Percentiles rank a stretch among this genome's conserved stretches.
Conservation (phyloP, 352 stramenopile genomes). For the Elongisporangium prolatum region DNA sequence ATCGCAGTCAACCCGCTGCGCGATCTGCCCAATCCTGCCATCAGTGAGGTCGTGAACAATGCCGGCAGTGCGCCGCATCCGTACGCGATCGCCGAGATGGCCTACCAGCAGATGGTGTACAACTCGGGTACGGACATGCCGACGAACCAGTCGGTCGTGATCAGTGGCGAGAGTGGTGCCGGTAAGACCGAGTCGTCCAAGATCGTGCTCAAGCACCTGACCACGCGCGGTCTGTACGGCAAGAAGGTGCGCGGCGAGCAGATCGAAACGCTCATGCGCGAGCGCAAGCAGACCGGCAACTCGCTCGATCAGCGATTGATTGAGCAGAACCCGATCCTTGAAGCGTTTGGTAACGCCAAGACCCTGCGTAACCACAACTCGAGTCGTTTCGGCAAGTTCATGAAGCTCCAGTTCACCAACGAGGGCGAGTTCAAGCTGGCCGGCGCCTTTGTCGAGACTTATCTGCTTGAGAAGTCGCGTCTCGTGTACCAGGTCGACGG, state of each 20-base stretch:
- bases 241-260: slow-evolving; percentile 75
- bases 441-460: slow-evolving; percentile 85
- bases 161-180: slow-evolving; percentile 83
- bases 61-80: slow-evolving; percentile 72
- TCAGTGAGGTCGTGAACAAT: slow-evolving; percentile 76
- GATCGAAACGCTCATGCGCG: slow-evolving; percentile 52
- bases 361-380: slow-evolving; percentile 95
- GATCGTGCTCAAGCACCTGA: slow-evolving; percentile 87
- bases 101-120: slow-evolving; percentile 91
- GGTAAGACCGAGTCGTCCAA: slow-evolving; percentile 90
- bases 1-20: slow-evolving; percentile 91
- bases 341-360: slow-evolving; percentile 95
- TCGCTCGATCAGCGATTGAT: slow-evolving; percentile 83
- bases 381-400: slow-evolving; percentile 94
- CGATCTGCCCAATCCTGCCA: slow-evolving; percentile 67
- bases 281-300: slow-evolving; percentile 46
- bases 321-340: slow-evolving; percentile 92
- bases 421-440: slow-evolving; percentile 81
- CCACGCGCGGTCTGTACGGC: slow-evolving; percentile 79
- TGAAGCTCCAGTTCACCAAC: slow-evolving; percentile 93
- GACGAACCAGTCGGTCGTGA: slow-evolving; percentile 86
- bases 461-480: slow-evolving; percentile 85
- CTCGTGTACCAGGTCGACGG: slow-evolving; percentile 86
- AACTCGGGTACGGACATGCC: slow-evolving; percentile 80
- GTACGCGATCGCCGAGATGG: slow-evolving; percentile 87